Conservation (phyloP, 2,329 filamentous ascomycete species). For the Neofusicoccum parvum region DNA sequence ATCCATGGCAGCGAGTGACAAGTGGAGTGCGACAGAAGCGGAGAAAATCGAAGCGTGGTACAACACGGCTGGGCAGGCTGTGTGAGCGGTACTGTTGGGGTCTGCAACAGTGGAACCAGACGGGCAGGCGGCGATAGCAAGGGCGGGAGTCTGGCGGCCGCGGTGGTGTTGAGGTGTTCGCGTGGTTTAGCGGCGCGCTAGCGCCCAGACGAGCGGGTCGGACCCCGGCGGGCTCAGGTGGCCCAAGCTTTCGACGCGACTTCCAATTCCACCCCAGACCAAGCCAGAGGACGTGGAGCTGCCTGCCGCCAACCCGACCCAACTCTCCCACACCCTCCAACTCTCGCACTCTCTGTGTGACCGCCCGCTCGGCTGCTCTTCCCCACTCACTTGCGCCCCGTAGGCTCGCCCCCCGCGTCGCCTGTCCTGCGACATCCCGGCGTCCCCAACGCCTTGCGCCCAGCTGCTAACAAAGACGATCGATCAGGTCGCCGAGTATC, state of each 20-base stretch:
- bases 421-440: neutral
- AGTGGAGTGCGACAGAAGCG: neutral
- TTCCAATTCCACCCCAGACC: neutral
- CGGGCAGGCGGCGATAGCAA: neutral
- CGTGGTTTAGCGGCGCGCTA: neutral
- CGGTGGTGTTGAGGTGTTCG: constrained; percentile 14
- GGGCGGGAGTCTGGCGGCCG: neutral
- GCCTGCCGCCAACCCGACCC: neutral
- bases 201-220: constrained; percentile 10
- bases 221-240: constrained; percentile 4
- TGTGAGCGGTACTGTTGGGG: neutral
- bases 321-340: neutral
- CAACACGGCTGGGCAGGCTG: neutral
- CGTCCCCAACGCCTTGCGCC: neutral
- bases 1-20: constrained; percentile 1
- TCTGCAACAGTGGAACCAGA: neutral
- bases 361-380: neutral
- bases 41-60: neutral
- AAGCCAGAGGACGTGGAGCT: neutral
- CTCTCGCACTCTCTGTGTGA: neutral
- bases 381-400: neutral
- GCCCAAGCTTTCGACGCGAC: constrained; percentile 21
- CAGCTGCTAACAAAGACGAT: constrained; percentile 2
- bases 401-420: neutral
- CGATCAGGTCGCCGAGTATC: neutral